Base-by-base conservation (phyloP, 306 rosid genomes). In the Dalbergia cochinchinensis region DNA sequence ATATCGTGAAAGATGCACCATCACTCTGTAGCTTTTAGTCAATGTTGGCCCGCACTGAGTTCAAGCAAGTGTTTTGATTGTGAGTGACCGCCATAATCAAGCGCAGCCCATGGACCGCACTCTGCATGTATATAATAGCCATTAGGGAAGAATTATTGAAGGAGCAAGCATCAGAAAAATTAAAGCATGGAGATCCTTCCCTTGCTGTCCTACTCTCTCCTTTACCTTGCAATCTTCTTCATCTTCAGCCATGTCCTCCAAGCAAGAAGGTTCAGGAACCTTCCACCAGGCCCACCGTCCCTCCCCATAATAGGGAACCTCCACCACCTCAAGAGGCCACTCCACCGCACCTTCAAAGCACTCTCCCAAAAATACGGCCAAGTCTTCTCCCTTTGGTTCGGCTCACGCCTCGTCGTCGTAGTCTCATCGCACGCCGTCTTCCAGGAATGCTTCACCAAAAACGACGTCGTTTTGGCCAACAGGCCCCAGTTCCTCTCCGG, bases 291-390 rank as follows among this genome's bases (percentile, higher is more conserved):
- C 3, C 96, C 93, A 0, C 55, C 81, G 1, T 54, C 90, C 4
- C 61, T 87, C 11, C 96, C 96, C 5, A 19, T 91, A 37, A 58
- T 89, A 3, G 96, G 93, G 4, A 89, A 91, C 59, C 96, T 89
- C 7, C 89, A 89, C 75, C 87, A 78, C 77, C 26, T 87, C 0
- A 83, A 82, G 66, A 31, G 3, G 3, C 91, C 91, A 0, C 18
- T 81, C 55, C 87, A 91, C 55, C 86, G 86, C 5, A 61, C 60
- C 42, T 76, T 89, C 16, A 75, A 50, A 0, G 67, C 19, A 0
- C 84, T 87, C 3, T 85, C 91, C 0, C 15, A 70, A 4, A 84
- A 80, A 1, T 81, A 89, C 12, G 92, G 96, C 8, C 71, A 48
- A 1, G 13, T 83, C 0, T 37, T 83, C 9, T 73, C 83, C 7